A percentile compares a stretch with the other conserved stretches of the same genome.
phyloP scores from a whole-genome alignment of 768 basidiomycete genomes.

The Harrya chromipes region DNA sequence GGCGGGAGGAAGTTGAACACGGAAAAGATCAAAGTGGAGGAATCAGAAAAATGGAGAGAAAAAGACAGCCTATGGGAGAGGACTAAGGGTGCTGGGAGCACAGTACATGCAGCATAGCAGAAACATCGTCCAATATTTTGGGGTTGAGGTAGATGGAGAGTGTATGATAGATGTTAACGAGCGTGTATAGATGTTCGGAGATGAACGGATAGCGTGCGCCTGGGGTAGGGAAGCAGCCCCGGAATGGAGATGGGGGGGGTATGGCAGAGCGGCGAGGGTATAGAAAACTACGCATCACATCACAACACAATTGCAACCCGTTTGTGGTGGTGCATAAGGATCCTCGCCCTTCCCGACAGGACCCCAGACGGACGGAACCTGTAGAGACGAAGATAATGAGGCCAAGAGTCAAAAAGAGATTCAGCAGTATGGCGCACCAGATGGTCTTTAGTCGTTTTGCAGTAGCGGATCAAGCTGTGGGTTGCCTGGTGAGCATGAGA shows the following conservation, averaged over 20 bases:
- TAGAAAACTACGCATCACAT: slow-evolving; percentile 50
- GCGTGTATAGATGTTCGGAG: slow-evolving; percentile 25
- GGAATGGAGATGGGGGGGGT: slow-evolving; percentile 23
- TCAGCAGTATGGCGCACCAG: slow-evolving; percentile 50
- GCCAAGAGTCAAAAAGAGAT: not conserved
- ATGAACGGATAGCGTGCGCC: slow-evolving; percentile 16
- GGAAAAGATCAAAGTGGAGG: not conserved
- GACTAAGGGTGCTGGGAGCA: slow-evolving; percentile 7
- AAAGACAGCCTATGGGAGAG: slow-evolving; percentile 6
- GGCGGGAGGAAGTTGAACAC: not conserved
- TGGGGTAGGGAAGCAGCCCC: slow-evolving; percentile 2
- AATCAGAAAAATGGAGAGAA: not conserved
- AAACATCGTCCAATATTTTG: slow-evolving; percentile 29
- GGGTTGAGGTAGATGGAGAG: slow-evolving; percentile 15
- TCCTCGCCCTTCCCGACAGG: slow-evolving; percentile 86
- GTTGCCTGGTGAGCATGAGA: not conserved
- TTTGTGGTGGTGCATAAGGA: slow-evolving; percentile 82
- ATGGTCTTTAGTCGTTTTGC: slow-evolving; percentile 90
- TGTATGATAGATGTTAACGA: slow-evolving; percentile 31
- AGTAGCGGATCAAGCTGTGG: slow-evolving; percentile 84
- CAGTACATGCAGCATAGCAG: slow-evolving; percentile 26
- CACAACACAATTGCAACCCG: slow-evolving; percentile 67
- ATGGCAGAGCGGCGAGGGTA: slow-evolving; percentile 34
- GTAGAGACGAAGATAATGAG: slow-evolving; percentile 1
- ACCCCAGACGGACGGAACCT: slow-evolving; percentile 96